Percentiles rank a stretch among this genome's conserved stretches.
phyloP scores from a whole-genome alignment of 345 rosid species.

The Citrus sp. region DNA sequence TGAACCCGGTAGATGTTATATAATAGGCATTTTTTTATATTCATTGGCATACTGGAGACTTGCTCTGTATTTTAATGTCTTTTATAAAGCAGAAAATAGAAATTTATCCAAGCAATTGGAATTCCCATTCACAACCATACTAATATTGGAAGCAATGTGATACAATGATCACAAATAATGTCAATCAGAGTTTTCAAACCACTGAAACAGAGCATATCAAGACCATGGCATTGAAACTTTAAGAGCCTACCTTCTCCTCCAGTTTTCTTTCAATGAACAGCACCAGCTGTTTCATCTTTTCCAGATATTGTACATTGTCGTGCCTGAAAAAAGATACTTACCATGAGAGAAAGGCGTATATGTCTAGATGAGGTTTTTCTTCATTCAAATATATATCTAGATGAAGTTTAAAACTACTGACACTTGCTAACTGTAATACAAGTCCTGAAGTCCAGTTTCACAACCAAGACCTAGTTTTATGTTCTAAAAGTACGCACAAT shows the following conservation, averaged over 20 bases:
- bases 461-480: neutral
- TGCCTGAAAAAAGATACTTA: conserved; percentile 64
- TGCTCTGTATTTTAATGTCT: neutral
- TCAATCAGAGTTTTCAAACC: neutral
- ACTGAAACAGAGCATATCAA: neutral
- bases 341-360: conserved; percentile 15
- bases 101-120: neutral
- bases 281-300: conserved; percentile 87
- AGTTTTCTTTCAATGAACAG: conserved; percentile 74
- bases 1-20: neutral
- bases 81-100: too few relatives aligned
- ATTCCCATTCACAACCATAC: neutral
- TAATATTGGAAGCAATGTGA: neutral
- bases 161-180: neutral
- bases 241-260: conserved; percentile 66
- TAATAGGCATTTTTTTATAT: neutral
- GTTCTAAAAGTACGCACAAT: conserved; percentile 4
- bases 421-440: neutral
- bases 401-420: neutral
- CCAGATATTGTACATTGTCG: conserved; percentile 79
- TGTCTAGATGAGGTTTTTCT: neutral
- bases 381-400: neutral
- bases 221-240: neutral
- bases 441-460: neutral
- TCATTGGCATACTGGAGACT: neutral